phyloP scores from a whole-genome alignment of 495 filamentous ascomycete genomes.

The Penicillium diatomitis region DNA sequence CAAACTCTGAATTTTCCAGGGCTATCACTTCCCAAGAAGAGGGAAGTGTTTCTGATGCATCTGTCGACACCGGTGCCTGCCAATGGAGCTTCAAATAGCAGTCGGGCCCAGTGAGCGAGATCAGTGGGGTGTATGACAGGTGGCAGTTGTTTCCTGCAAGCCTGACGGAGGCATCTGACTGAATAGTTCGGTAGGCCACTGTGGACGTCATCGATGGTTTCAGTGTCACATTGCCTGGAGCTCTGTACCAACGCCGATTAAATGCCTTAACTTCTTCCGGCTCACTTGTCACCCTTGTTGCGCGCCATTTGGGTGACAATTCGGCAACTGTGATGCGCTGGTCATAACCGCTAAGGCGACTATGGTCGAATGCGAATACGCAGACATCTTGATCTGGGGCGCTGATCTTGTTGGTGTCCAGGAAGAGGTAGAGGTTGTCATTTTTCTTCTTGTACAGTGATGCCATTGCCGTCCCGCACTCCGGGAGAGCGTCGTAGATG shows the following conservation, averaged over 20 bases:
- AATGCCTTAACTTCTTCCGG: constrained; percentile 12
- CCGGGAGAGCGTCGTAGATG: constrained; percentile 42
- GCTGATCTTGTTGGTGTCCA: constrained; percentile 47
- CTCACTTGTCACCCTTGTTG: constrained; percentile 2
- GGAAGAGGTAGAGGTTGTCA: constrained; percentile 49
- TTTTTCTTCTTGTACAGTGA: constrained; percentile 41
- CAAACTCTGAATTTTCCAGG: constrained; percentile 11
- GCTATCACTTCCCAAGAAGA: constrained; percentile 14
- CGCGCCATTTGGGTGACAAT: constrained; percentile 26
- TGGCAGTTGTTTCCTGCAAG: constrained; percentile 14
- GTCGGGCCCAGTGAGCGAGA: constrained; percentile 13
- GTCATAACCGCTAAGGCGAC: constrained; percentile 45
- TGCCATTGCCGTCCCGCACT: constrained; percentile 60
- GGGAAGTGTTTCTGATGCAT: background rate
- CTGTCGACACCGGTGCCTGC: background rate
- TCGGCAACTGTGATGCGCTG: constrained; percentile 40
- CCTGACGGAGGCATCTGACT: constrained; percentile 2
- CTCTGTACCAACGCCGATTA: constrained; percentile 16
- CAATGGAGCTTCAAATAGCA: constrained; percentile 3
- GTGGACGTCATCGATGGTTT: background rate
- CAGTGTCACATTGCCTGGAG: constrained; percentile 4
- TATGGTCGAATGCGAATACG: constrained; percentile 51
- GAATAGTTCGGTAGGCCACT: constrained; percentile 8
- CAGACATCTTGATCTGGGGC: constrained; percentile 45
- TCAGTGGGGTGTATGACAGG: constrained; percentile 19